phyloP scores from a whole-genome alignment of 768 basidiomycete genomes.

The Lactifluus volemus region DNA sequence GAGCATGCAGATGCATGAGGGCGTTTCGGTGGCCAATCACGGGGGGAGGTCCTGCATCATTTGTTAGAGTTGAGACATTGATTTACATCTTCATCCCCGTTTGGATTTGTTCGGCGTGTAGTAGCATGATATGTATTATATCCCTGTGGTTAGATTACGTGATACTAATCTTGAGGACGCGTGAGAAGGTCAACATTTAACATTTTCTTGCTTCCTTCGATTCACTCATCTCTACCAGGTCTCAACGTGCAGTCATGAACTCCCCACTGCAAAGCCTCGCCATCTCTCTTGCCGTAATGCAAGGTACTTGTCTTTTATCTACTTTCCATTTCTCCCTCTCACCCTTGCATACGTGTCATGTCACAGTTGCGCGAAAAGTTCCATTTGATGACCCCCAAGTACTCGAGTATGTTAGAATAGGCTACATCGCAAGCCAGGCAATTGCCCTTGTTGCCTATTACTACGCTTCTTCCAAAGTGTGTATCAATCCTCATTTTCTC shows the following conservation, averaged over 20 bases:
- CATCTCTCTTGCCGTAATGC: constrained; percentile 91
- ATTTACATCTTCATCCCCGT: not conserved
- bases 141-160: not conserved
- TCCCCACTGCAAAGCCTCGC: constrained; percentile 47
- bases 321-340: not conserved
- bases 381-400: constrained; percentile 84
- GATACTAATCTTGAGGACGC: too few relatives aligned
- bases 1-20: constrained; percentile 92
- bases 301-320: constrained; percentile 38
- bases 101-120: not conserved
- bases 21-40: constrained; percentile 38
- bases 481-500: constrained; percentile 19
- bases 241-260: constrained; percentile 10
- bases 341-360: constrained; percentile 14
- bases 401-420: constrained; percentile 74
- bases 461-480: constrained; percentile 64
- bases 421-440: constrained; percentile 69
- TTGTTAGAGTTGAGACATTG: constrained; percentile 15
- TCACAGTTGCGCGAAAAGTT: constrained; percentile 77
- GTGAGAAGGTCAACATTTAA: too few relatives aligned
- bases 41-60: constrained; percentile 17
- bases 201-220: too few relatives aligned
- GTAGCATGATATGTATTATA: not conserved
- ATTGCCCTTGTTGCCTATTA: constrained; percentile 70
- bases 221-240: not conserved